Evolutionary conservation across 371 early-diverging fungal species (phyloP).

Genomic region (Spiromyces aspiralis): DNA sequence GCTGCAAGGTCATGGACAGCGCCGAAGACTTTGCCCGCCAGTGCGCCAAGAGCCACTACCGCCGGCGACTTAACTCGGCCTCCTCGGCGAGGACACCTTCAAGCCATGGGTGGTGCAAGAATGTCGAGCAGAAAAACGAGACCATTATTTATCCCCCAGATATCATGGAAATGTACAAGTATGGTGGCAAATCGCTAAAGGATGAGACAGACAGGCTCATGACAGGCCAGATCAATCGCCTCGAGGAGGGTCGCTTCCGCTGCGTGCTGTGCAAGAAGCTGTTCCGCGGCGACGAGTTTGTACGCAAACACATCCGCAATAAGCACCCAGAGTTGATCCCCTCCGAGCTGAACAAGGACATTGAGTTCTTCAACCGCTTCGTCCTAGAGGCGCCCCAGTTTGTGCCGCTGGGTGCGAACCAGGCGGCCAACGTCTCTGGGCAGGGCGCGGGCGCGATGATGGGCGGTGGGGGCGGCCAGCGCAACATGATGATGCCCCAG

Average conservation of each 20-base stretch:
- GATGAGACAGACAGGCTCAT: constrained; percentile 33
- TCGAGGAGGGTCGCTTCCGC: constrained; percentile 56
- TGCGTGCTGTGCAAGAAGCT: constrained; percentile 84
- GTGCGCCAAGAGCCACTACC: constrained; percentile 49
- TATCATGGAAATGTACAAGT: constrained; percentile 35
- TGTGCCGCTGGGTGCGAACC: constrained; percentile 25
- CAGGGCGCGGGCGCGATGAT: constrained; percentile 11
- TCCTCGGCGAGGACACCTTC: constrained; percentile 4
- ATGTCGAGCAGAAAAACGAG: constrained; percentile 45
- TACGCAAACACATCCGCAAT: constrained; percentile 73
- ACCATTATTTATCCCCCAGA: constrained; percentile 45
- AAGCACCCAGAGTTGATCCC: constrained; percentile 71
- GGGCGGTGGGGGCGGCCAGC: constrained; percentile 6
- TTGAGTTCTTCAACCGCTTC: constrained; percentile 69
- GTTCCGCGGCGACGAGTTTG: constrained; percentile 87
- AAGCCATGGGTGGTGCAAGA: constrained; percentile 16
- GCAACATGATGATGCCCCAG: constrained; percentile 21
- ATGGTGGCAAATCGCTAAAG: constrained; percentile 58
- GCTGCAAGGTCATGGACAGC: constrained; percentile 61
- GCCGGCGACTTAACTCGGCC: constrained; percentile 28
- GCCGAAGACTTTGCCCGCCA: constrained; percentile 67
- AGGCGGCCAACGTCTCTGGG: constrained; percentile 5
- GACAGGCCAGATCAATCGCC: constrained; percentile 21
- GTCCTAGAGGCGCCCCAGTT: constrained; percentile 46
- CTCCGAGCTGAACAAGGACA: constrained; percentile 29